Conservation (phyloP, 2,329 filamentous ascomycete genomes). For the Fusarium sarcochroum region DNA sequence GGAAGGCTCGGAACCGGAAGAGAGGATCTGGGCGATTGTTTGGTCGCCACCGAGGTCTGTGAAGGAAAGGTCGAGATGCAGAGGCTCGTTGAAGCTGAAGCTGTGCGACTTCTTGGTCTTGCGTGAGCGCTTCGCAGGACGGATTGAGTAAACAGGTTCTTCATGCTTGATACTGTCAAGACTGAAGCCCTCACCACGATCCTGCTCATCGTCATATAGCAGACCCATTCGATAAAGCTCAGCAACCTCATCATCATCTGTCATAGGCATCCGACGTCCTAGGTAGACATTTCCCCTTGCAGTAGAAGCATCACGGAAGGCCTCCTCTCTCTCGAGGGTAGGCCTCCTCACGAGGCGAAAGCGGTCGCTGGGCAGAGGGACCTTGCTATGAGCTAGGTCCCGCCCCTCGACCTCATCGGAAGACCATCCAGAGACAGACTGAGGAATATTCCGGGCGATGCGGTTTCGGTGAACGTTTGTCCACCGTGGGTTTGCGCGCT, state of each 20-base stretch:
- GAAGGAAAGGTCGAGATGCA: slow-evolving; percentile 60
- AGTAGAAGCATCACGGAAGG: slow-evolving; percentile 60
- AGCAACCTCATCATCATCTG: slow-evolving; percentile 55
- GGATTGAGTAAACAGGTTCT: slow-evolving; percentile 57
- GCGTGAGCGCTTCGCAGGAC: slow-evolving; percentile 53
- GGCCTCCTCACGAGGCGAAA: slow-evolving; percentile 55
- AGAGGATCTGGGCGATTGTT: slow-evolving; percentile 56
- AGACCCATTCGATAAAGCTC: slow-evolving; percentile 62
- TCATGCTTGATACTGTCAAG: slow-evolving; percentile 57
- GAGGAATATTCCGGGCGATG: slow-evolving; percentile 31
- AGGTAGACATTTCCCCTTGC: slow-evolving; percentile 51
- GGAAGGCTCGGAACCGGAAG: slow-evolving; percentile 30
- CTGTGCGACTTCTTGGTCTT: slow-evolving; percentile 45
- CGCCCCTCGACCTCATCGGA: slow-evolving; percentile 52
- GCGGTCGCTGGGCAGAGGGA: slow-evolving; percentile 57
- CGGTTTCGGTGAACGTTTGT: slow-evolving; percentile 20
- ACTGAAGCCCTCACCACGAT: slow-evolving; percentile 53
- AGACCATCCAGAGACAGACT: slow-evolving; percentile 24
- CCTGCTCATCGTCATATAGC: slow-evolving; percentile 60
- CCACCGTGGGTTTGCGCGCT: slow-evolving; percentile 31
- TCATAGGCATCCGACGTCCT: slow-evolving; percentile 40
- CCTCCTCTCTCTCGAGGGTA: slow-evolving; percentile 62
- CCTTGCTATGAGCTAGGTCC: slow-evolving; percentile 53
- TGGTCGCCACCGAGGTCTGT: slow-evolving; percentile 59
- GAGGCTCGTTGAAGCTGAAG: slow-evolving; percentile 45